phyloP scores from a whole-genome alignment of 345 rosid genomes.

The Dimocarpus longan region DNA sequence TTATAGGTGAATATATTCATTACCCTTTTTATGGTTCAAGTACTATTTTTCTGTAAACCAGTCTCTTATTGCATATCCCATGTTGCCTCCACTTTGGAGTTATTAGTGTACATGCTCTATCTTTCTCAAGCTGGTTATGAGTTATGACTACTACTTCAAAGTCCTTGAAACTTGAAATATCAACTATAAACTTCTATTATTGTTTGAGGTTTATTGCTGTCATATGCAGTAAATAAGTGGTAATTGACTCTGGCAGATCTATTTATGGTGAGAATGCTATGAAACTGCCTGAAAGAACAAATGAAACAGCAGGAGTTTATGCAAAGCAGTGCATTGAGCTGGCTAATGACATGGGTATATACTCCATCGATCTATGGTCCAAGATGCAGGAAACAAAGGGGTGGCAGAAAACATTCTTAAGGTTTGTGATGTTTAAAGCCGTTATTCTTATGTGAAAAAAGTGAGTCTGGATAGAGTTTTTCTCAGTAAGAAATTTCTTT shows the following conservation, averaged over 20 bases:
- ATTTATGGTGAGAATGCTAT: constrained; percentile 70
- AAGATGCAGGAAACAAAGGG: constrained; percentile 80
- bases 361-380: constrained; percentile 72
- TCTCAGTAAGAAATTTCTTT: background rate
- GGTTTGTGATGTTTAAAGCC: constrained; percentile 45
- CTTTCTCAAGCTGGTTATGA: background rate
- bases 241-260: constrained; percentile 47
- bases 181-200: background rate
- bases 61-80: background rate
- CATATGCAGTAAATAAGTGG: constrained; percentile 11
- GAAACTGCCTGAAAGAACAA: constrained; percentile 74
- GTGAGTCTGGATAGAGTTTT: background rate
- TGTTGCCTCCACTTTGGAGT: no score
- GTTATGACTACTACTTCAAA: background rate
- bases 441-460: background rate
- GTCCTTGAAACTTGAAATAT: background rate
- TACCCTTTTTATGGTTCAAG: background rate
- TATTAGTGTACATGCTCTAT: background rate
- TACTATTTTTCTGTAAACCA: background rate
- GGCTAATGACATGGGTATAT: constrained; percentile 62
- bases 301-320: constrained; percentile 72
- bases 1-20: background rate
- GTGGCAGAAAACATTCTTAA: constrained; percentile 79
- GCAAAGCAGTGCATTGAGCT: constrained; percentile 68
- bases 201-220: background rate